Base-by-base conservation (phyloP, 2,329 filamentous ascomycete genomes). In the Cladosporium sphaerospermum region DNA sequence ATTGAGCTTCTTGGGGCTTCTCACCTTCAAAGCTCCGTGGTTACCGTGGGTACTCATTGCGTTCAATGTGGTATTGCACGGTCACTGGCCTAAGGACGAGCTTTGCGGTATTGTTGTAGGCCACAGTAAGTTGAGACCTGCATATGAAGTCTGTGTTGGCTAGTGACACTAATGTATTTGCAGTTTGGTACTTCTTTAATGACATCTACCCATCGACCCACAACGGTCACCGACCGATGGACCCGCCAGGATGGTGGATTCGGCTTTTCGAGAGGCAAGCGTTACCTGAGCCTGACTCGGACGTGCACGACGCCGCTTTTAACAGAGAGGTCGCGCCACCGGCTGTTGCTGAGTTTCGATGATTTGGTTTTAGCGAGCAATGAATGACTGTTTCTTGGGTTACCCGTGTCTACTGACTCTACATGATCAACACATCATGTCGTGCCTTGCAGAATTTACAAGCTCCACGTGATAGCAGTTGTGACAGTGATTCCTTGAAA, bases 171-270 rank as follows among this genome's bases (percentile, higher is more conserved):
- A 45, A 62, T 50, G 40, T 19, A 23, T 9, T 43, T 45, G 5
- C 47, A 80, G 79, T 97, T 39, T 97, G 91, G 86, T 99, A 97
- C 71, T 99, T 96, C 74, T 96, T 97, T 71, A 88, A 85, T 55
- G 93, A 99, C 69, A 91, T 99, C 13, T 99, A 96, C 70, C 93
- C 93, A 3, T 88, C 90, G 3, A 80, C 96, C 41, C 88, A 96
- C 71, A 84, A 86, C 58, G 89, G 89, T 14, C 85, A 86, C 48
- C 80, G 88, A 53, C 93, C 93, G 0, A 77, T 99, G 45, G 92
- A 96, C 63, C 92, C 93, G 36, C 93, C 93, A 0, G 74, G 75
- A 55, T 96, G 89, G 85, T 99, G 92, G 92, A 81, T 88, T 54
- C 80, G 90, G 40, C 66, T 97, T 14, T 96, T 96, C 65, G 90